Base-by-base conservation (phyloP, 2,329 filamentous ascomycete genomes). In the Botryotinia calthae region DNA sequence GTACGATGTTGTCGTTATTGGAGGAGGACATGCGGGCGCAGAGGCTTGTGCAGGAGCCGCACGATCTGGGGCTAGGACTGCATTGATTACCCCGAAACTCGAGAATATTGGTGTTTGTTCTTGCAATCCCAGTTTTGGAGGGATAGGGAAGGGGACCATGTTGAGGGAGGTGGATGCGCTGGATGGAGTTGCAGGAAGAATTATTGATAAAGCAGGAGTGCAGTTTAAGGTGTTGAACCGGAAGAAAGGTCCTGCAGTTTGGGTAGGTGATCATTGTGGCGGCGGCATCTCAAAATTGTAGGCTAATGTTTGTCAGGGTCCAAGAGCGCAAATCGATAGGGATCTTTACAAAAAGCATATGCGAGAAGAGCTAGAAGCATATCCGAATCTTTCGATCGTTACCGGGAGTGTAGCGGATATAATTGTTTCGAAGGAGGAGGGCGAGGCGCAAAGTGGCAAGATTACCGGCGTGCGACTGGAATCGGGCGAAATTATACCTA, bases 101-200 rank as follows among this genome's bases (percentile, higher is more conserved):
- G 91, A 95, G 73, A 97, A 98, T 78, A 90, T 98, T 31, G 95
- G 95, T 72, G 93, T 96, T 44, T 98, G 95, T 84, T 98, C 95
- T 51, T 98, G 95, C 84, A 98, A 98, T 81, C 95, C 95, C 2
- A 97, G 94, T 76, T 97, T 99, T 80, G 96, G 96, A 56, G 96
- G 96, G n/a, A 98, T 99, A 78, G 96, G 96, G 62, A 99, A 99
- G 82, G 96, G 96, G 25, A 98, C 93, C 16, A 98, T 99, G 85
- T 85, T 99, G 68, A 91, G 95, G 59, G 96, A 99, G 82, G 91
- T 99, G 46, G 96, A 99, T 84, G 96, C 96, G 0, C 86, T 99
- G 74, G 96, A 98, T 80, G 96, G 96, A 0, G 85, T 99, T 31
- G 91, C 94, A 0, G 95, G 94, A 0, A 88, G 93, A 51, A 91